These are phyloP conservation scores for Pseudogymnoascus pannorum DNA, from an alignment of 2,329 filamentous ascomycete species.

Conservation along the genomic window DNA sequence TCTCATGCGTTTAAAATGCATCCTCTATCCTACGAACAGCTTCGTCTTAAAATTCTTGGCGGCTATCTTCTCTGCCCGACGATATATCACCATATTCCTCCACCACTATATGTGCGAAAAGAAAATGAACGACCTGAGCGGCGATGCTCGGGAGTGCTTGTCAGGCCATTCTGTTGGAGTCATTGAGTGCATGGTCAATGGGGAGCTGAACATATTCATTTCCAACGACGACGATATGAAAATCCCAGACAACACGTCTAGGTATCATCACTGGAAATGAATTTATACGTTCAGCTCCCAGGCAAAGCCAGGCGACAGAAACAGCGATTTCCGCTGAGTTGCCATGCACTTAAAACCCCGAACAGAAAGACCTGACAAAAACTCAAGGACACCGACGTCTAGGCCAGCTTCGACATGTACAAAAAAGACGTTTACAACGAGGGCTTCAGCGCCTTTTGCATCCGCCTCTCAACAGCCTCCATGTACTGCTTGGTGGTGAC, in stretches of 20 bases:
- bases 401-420: neutral
- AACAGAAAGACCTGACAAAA: conserved; percentile 4
- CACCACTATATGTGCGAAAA: neutral
- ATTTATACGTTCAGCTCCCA: neutral
- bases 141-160: neutral
- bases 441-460: conserved; percentile 73
- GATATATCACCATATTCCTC: neutral
- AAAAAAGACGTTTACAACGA: conserved; percentile 48
- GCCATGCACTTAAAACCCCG: neutral
- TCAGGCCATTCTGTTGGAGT: neutral
- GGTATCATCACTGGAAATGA: neutral
- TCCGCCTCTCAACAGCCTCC: conserved; percentile 80
- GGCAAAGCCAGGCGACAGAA: neutral
- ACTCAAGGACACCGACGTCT: conserved; percentile 1
- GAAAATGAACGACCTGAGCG: neutral
- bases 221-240: neutral
- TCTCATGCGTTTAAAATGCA: neutral
- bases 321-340: neutral
- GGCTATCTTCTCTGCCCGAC: neutral
- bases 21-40: neutral
- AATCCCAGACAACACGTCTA: neutral
- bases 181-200: neutral
- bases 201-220: neutral
- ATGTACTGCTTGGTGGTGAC: conserved; percentile 91
- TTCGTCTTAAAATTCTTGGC: neutral